Conservation (phyloP, 139 green algal genomes). For the Chlamydomonas sp. region DNA sequence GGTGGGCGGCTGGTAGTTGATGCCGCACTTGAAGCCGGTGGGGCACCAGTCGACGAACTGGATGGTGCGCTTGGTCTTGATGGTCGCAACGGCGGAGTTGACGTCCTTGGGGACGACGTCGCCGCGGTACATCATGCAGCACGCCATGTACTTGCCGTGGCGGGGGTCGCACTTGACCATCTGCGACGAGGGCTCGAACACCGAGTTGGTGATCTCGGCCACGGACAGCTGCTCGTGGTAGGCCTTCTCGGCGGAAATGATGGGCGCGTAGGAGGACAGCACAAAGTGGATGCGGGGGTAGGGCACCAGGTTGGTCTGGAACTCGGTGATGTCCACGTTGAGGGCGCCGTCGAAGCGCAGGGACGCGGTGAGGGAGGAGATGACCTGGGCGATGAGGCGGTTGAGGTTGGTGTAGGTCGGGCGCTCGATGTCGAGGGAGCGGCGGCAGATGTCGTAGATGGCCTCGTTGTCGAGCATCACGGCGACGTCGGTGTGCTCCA, state of each 20-base stretch:
- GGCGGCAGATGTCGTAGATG: conserved; percentile 96
- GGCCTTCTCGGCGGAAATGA: conserved; percentile 71
- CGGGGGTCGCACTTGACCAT: conserved; percentile 97
- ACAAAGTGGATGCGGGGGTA: conserved; percentile 99
- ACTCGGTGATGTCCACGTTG: conserved; percentile 97
- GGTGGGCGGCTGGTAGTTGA: conserved; percentile 99
- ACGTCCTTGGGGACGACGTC: conserved; percentile 99
- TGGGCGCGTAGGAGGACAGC: conserved; percentile 93
- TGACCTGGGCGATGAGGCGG: conserved; percentile 53
- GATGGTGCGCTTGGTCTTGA: conserved; percentile 99
- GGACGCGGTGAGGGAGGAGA: conserved; percentile 91
- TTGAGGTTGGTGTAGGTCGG: conserved; percentile 59
- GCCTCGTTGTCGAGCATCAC: conserved; percentile 97
- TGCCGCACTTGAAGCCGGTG: conserved; percentile 99
- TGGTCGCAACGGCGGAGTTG: conserved; percentile 90
- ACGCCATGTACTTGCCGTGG: conserved; percentile 98
- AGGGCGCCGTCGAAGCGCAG: conserved; percentile 92
- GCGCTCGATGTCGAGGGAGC: conserved; percentile 92
- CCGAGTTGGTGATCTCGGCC: conserved; percentile 95
- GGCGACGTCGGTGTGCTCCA: conserved; percentile 96
- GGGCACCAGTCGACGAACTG: conserved; percentile 98
- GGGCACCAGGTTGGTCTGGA: conserved; percentile 98
- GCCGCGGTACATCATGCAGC: conserved; percentile 99
- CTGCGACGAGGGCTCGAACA: conserved; percentile 91
- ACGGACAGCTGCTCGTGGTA: conserved; percentile 90